A percentile compares a stretch with the other conserved stretches of the same genome.
Conservation (phyloP, 139 green algal species). For the Chlamydomonas incerta region DNA sequence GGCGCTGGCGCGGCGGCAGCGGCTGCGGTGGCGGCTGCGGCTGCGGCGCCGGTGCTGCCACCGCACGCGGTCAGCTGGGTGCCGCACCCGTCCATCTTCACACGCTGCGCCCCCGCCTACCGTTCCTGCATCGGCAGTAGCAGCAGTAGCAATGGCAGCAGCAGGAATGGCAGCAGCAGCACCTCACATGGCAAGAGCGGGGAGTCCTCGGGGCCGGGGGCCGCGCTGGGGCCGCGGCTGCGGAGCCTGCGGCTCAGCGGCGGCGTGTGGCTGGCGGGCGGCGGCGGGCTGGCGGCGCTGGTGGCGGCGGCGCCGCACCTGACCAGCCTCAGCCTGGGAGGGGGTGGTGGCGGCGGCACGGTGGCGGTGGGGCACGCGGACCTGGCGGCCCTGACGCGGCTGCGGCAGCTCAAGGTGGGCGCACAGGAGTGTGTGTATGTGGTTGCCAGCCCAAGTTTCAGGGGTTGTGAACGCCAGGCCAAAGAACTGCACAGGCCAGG, state of each 20-base stretch:
- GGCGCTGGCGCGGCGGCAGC: no score
- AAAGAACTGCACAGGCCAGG: no score
- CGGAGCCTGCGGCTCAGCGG: neutral
- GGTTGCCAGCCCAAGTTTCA: no score
- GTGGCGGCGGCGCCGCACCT: neutral
- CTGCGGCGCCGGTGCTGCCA: neutral
- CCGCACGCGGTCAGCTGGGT: neutral
- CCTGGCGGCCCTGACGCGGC: neutral
- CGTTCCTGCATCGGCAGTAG: no score
- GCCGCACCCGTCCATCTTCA: neutral
- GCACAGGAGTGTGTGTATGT: neutral
- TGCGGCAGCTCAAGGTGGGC: neutral
- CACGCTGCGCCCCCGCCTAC: no score
- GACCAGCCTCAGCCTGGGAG: neutral
- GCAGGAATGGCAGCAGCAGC: no score
- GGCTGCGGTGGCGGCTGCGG: neutral
- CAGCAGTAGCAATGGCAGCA: no score
- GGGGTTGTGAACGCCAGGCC: no score
- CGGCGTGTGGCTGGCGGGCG: neutral
- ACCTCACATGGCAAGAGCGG: no score
- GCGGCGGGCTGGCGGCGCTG: conserved; percentile 19
- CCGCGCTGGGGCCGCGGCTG: neutral
- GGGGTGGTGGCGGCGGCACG: neutral
- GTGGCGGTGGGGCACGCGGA: neutral
- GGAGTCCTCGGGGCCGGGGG: no score